Conservation (phyloP, 2,329 filamentous ascomycete genomes). For the Blumeriella jaapii region DNA sequence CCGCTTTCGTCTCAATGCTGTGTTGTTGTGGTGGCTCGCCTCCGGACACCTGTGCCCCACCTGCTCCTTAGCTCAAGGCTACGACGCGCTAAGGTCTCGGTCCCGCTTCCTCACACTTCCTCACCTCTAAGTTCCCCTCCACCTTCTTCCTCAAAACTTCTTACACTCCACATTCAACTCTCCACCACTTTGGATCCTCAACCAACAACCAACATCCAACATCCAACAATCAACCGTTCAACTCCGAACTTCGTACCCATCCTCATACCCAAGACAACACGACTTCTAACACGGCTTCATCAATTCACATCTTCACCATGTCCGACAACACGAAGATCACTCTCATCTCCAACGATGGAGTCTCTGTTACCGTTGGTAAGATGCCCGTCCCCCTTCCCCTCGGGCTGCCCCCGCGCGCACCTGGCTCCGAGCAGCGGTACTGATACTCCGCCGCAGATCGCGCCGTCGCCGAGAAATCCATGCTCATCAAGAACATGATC, state of each 20-base stretch:
- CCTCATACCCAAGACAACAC: background rate
- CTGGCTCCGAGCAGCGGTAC: background rate
- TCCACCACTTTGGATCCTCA: background rate
- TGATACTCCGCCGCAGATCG: constrained; percentile 47
- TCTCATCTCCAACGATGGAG: constrained; percentile 39
- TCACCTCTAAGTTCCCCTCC: background rate
- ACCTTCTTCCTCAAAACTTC: too few species aligned
- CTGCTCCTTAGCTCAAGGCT: background rate
- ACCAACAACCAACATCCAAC: background rate
- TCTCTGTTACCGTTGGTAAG: constrained; percentile 39
- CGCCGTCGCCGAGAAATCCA: constrained; percentile 76
- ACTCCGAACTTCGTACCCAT: too few species aligned
- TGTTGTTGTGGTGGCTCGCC: too few species aligned
- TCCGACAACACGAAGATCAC: constrained; percentile 30
- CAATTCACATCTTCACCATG: constrained; percentile 15
- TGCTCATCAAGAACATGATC: constrained; percentile 97
- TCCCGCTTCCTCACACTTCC: background rate
- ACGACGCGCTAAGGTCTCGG: background rate
- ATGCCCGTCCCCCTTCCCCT: constrained; percentile 14
- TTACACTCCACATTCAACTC: background rate
- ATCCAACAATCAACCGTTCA: background rate
- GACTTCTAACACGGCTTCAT: background rate
- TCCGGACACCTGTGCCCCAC: too few species aligned
- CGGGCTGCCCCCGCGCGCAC: constrained; percentile 4
- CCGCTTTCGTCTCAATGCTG: too few species aligned